Evolutionary conservation across 1,284 basidiomycete genomes (phyloP).

Genomic region (Porodaedalea pini): DNA sequence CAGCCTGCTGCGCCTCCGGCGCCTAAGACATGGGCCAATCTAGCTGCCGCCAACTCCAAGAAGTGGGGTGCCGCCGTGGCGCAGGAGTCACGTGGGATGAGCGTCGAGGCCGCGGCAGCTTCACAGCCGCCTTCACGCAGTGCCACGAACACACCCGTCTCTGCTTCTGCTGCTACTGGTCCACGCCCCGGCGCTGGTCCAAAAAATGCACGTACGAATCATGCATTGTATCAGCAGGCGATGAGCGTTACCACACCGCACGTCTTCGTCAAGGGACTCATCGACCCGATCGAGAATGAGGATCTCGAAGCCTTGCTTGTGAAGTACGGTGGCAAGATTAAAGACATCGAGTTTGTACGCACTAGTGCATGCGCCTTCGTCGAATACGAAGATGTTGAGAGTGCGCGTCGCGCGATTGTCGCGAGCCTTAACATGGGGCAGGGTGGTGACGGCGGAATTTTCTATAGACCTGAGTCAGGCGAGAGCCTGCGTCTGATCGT

Average conservation of each 20-base stretch:
- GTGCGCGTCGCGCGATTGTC: constrained; percentile 81
- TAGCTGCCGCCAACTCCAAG: constrained; percentile 76
- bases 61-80: constrained; percentile 80
- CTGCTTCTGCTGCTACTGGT: constrained; percentile 28
- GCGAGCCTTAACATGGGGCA: constrained; percentile 59
- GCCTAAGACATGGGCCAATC: constrained; percentile 86
- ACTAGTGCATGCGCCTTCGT: constrained; percentile 91
- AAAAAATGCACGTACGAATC: neutral
- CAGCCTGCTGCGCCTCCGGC: constrained; percentile 49
- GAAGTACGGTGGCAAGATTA: constrained; percentile 78
- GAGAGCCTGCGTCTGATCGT: constrained; percentile 34
- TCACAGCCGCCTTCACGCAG: constrained; percentile 41
- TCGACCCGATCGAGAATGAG: constrained; percentile 66
- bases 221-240: constrained; percentile 45
- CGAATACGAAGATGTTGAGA: constrained; percentile 79
- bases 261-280: constrained; percentile 84
- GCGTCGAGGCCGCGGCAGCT: constrained; percentile 52
- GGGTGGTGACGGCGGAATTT: constrained; percentile 88
- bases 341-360: constrained; percentile 87
- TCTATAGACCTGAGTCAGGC: constrained; percentile 44
- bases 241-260: constrained; percentile 62
- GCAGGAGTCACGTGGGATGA: constrained; percentile 66
- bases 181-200: constrained; percentile 26
- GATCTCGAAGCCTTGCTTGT: constrained; percentile 59
- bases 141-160: constrained; percentile 49